Evolutionary conservation across 75 land plant genomes (phyloP).

Genomic region (Isoetes taiwanensis): DNA sequence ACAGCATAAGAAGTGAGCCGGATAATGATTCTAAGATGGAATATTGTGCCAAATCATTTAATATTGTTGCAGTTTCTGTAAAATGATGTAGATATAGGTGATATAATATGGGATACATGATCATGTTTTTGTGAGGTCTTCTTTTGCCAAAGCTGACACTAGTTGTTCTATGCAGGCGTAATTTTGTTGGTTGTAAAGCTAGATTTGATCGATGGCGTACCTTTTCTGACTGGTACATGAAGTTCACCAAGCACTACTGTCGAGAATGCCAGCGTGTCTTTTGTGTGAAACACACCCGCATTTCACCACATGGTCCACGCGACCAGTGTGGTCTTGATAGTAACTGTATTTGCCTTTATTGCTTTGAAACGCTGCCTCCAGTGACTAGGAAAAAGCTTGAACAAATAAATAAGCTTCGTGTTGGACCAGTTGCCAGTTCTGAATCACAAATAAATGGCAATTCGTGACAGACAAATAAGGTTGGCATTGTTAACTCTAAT

Average conservation of each 20-base stretch:
- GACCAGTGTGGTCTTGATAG: conserved; percentile 29
- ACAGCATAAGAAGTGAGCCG: too few species aligned
- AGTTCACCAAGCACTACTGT: conserved; percentile 24
- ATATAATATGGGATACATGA: too few species aligned
- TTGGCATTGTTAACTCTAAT: too few species aligned
- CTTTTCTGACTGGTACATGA: conserved; percentile 25
- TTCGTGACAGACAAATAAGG: too few species aligned
- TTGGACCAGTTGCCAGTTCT: conserved; percentile 15
- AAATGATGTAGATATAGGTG: too few species aligned
- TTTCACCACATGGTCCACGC: conserved; percentile 27
- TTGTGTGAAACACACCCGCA: conserved; percentile 30
- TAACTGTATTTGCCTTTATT: conserved; percentile 17
- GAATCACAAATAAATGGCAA: too few species aligned
- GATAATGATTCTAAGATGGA: too few species aligned
- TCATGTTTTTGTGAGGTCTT: too few species aligned
- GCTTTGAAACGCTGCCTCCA: conserved; percentile 11
- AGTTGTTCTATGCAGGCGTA: conserved; percentile 35
- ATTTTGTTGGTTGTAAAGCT: conserved; percentile 22
- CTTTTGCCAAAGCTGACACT: too few species aligned
- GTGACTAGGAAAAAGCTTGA: conserved; percentile 17
- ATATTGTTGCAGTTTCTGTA: too few species aligned
- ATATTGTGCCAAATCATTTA: too few species aligned
- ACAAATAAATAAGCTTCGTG: conserved; percentile 21
- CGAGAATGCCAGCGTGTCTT: conserved; percentile 30
- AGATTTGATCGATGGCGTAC: conserved; percentile 31